These are phyloP conservation scores for Meira miltonrushii DNA, from an alignment of 1,284 basidiomycete genomes.

Conservation along the genomic window DNA sequence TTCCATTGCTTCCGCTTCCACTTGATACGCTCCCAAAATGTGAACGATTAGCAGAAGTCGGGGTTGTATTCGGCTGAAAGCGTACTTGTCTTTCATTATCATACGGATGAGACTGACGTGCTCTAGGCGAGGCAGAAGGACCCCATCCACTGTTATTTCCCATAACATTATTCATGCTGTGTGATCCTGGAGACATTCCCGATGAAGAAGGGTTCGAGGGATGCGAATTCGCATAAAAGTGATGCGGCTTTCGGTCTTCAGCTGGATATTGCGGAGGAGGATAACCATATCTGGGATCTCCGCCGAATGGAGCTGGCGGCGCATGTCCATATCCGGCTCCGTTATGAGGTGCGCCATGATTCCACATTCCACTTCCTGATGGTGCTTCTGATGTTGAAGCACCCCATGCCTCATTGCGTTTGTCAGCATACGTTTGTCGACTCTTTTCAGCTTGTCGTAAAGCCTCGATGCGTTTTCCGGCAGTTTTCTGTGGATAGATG, in stretches of 20 bases:
- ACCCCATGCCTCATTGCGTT: too few relatives aligned
- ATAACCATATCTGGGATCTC: neutral
- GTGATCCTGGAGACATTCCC: neutral
- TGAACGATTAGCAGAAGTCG: constrained; percentile 16
- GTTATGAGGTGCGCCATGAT: too few relatives aligned
- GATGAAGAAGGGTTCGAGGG: neutral
- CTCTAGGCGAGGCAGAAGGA: neutral
- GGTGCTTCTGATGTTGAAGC: too few relatives aligned
- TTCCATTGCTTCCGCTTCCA: too few relatives aligned
- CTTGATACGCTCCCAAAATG: too few relatives aligned
- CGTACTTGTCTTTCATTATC: constrained; percentile 5
- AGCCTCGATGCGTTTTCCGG: constrained; percentile 14
- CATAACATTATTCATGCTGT: constrained; percentile 5
- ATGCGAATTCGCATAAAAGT: constrained; percentile 2
- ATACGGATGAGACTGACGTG: constrained; percentile 2
- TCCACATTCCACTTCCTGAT: too few relatives aligned
- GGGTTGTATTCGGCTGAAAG: neutral
- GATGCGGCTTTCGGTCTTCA: constrained; percentile 1
- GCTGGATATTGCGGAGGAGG: neutral
- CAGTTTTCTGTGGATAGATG: constrained; percentile 18
- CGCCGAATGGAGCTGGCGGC: too few relatives aligned
- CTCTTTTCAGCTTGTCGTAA: constrained; percentile 7
- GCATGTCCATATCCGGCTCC: too few relatives aligned
- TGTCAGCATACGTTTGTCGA: neutral
- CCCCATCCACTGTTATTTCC: constrained; percentile 15